phyloP scores from a whole-genome alignment of 2,329 filamentous ascomycete genomes.

The Escovopsis sp. region DNA sequence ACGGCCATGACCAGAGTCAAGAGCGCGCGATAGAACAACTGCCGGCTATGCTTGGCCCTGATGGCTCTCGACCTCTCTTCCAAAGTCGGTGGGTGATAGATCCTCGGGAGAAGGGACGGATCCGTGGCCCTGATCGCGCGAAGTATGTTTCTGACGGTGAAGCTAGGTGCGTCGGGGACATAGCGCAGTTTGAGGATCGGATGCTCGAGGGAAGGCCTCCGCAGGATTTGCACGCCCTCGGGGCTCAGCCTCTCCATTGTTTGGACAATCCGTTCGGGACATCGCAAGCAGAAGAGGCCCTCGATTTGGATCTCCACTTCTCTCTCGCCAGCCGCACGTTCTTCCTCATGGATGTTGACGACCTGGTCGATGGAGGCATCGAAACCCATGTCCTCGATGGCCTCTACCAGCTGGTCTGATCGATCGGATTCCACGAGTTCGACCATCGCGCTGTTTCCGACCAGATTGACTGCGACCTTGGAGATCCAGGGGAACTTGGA shows the following conservation, averaged over 20 bases:
- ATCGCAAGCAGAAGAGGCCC: constrained; percentile 63
- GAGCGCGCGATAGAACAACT: constrained; percentile 54
- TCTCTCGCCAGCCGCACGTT: constrained; percentile 26
- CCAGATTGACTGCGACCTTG: constrained; percentile 44
- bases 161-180: constrained; percentile 44
- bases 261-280: constrained; percentile 41
- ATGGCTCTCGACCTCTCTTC: constrained; percentile 68
- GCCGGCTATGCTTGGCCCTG: constrained; percentile 51
- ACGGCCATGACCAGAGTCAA: constrained; percentile 57
- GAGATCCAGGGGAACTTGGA: constrained; percentile 40
- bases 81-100: constrained; percentile 68
- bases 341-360: constrained; percentile 24
- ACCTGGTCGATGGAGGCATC: constrained; percentile 43
- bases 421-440: constrained; percentile 29
- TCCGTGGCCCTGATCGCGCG: constrained; percentile 51
- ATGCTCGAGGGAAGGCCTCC: constrained; percentile 38
- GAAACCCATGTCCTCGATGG: constrained; percentile 49
- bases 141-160: constrained; percentile 66
- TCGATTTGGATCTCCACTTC: constrained; percentile 51
- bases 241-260: constrained; percentile 38
- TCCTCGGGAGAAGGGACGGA: constrained; percentile 45
- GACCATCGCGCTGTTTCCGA: constrained; percentile 51
- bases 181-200: constrained; percentile 62
- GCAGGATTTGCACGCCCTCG: constrained; percentile 34
- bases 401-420: constrained; percentile 22